phyloP scores from a whole-genome alignment of 1,284 basidiomycete species.

The Agroathelia rolfsii region DNA sequence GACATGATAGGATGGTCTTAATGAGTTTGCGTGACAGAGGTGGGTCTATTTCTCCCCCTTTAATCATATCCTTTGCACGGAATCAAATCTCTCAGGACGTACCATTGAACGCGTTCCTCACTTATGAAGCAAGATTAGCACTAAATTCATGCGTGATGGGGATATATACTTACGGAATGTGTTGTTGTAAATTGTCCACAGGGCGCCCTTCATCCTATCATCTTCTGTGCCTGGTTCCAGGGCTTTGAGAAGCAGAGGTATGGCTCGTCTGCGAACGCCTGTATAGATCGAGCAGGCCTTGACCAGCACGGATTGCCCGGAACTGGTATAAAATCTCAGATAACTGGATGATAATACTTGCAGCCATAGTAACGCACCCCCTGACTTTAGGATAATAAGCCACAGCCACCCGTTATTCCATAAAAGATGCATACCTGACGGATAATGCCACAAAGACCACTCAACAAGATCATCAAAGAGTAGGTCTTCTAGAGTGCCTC shows the following conservation, averaged over 20 bases:
- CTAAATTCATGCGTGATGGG: conserved; percentile 1
- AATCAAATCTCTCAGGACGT: background rate
- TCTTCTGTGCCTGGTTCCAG: conserved; percentile 71
- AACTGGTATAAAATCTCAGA: background rate
- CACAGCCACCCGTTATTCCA: too few relatives aligned
- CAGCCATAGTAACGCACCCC: too few relatives aligned
- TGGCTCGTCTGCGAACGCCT: conserved; percentile 58
- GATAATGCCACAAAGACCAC: conserved; percentile 81
- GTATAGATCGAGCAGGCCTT: conserved; percentile 50
- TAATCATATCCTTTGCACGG: too few relatives aligned
- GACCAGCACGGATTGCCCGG: conserved; percentile 4
- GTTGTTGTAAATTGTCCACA: conserved; percentile 60
- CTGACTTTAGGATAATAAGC: background rate
- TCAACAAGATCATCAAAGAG: conserved; percentile 77
- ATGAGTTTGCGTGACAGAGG: conserved; percentile 39
- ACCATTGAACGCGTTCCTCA: too few relatives aligned
- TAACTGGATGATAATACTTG: too few relatives aligned
- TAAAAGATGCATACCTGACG: conserved; percentile 43
- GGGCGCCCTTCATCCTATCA: conserved; percentile 86
- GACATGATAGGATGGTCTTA: conserved; percentile 46
- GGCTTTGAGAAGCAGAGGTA: conserved; percentile 60
- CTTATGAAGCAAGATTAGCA: background rate
- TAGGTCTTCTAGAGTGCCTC: conserved; percentile 63
- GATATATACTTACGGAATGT: too few relatives aligned
- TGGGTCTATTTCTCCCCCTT: too few relatives aligned